phyloP scores from a whole-genome alignment of 371 early-diverging fungal genomes.

The Blyttiomyces sp. region DNA sequence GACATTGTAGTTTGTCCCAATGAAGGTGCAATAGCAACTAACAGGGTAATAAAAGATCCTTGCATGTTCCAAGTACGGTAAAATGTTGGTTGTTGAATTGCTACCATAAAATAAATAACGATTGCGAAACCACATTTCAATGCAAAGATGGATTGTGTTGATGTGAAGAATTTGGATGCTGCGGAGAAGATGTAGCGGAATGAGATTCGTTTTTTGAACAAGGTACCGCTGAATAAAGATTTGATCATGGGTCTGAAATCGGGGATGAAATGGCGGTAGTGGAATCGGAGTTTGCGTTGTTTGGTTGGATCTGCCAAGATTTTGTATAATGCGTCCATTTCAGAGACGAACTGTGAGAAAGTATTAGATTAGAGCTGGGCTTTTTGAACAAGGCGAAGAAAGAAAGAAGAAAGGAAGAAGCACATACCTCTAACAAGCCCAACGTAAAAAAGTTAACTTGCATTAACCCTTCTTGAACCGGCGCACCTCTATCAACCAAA shows the following conservation, averaged over 20 bases:
- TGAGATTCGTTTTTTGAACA: too few relatives aligned
- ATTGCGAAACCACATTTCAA: conserved; percentile 18
- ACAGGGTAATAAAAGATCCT: conserved; percentile 11
- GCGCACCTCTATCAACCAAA: neutral
- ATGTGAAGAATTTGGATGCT: conserved; percentile 11
- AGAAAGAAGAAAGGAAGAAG: neutral
- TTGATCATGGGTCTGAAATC: neutral
- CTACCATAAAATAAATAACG: conserved; percentile 10
- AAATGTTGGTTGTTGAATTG: conserved; percentile 6
- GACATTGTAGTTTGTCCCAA: conserved; percentile 19
- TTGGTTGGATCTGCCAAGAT: neutral
- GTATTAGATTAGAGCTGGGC: neutral
- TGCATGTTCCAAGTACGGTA: conserved; percentile 17
- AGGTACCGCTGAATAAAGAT: neutral
- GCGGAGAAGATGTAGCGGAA: neutral
- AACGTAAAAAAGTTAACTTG: conserved; percentile 18
- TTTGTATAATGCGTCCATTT: neutral
- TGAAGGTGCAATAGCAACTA: conserved; percentile 23
- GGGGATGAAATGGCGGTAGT: neutral
- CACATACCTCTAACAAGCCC: conserved; percentile 11
- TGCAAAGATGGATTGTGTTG: conserved; percentile 18
- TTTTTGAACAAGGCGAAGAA: neutral
- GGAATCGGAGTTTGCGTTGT: neutral
- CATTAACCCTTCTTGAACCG: neutral
- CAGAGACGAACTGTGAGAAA: neutral